These are phyloP conservation scores for Parasarocladium wereldwijsianum DNA, from an alignment of 2,329 filamentous ascomycete genomes.

Conservation along the genomic window DNA sequence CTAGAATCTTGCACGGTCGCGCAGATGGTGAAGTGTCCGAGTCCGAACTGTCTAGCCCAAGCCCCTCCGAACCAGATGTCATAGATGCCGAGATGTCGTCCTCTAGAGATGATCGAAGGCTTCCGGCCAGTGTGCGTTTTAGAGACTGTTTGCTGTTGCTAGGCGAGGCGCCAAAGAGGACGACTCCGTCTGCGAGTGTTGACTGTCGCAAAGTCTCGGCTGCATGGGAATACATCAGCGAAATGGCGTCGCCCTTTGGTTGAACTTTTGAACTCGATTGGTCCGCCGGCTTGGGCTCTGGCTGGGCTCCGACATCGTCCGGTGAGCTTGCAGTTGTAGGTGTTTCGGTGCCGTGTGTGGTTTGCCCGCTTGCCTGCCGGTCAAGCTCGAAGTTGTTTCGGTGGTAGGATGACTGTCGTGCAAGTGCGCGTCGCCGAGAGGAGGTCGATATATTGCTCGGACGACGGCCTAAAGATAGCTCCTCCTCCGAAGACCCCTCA, in stretches of 20 bases:
- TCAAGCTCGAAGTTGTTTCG: too few relatives aligned
- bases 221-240: slow-evolving; percentile 13
- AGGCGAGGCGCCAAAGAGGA: slow-evolving; percentile 15
- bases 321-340: too few relatives aligned
- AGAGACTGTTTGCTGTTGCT: slow-evolving; percentile 7
- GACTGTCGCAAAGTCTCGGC: slow-evolving; percentile 15
- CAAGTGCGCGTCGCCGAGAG: too few relatives aligned
- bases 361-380: too few relatives aligned
- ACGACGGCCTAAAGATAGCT: too few relatives aligned
- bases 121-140: slow-evolving; percentile 3
- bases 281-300: neutral
- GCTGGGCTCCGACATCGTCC: neutral
- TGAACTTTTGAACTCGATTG: slow-evolving; percentile 2
- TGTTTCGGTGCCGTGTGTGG: too few relatives aligned
- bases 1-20: slow-evolving; percentile 15
- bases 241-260: slow-evolving; percentile 10
- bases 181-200: slow-evolving; percentile 16
- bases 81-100: slow-evolving; percentile 7
- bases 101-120: slow-evolving; percentile 6
- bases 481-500: too few relatives aligned
- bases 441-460: too few relatives aligned
- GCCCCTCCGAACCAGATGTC: slow-evolving; percentile 9
- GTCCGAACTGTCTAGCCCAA: slow-evolving; percentile 14
- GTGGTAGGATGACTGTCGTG: too few relatives aligned
- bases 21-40: slow-evolving; percentile 12